Base-by-base conservation (phyloP, 352 stramenopile genomes). In the Phytopythium oedochilum region DNA sequence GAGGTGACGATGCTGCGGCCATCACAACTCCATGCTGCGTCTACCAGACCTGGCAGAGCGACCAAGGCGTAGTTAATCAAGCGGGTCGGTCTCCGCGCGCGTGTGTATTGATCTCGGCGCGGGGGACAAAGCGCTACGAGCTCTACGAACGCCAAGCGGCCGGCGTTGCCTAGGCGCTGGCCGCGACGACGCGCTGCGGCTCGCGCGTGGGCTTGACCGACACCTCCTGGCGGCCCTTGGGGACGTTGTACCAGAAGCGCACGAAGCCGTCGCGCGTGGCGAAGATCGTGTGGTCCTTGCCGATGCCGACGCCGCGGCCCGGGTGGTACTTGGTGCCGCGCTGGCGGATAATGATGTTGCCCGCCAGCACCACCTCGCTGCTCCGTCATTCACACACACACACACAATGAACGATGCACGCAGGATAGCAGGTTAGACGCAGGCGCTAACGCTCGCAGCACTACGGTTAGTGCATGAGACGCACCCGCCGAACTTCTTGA, bases 261-360 rank as follows among this genome's bases (percentile, higher is more conserved):
- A 98, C 93, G 44, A 83, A 91, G 44, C 92, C 93, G 28, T 92
- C 78, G 39, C 71, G 72, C 43, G 83, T 87, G 36, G 92, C 89
- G 66, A 93, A 97, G 59, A 98, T 89, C 40, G 93, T 98, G 74
- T 97, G 88, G 75, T 98, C 93, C 74, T 91, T 96, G 64, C 93
- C 93, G 31, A 97, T 78, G 28, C 94, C 94, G 32, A 99, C 96
- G 51, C 96, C 96, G 11, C 93, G 89, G 46, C 95, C 96, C 31
- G 85, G 68, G 68, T 98, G 86, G 76, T 96, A 99, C 67, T 97
- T 98, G 61, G 88, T 97, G 40, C 97, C 97, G 47, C 97, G 86
- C 78, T 99, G 97, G 49, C 96, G 82, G 40, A 99, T 95, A 59
- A 99, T 97, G 68, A 99, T 99, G 62, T 97, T 97, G 59, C 97